Conservation (phyloP, 2,329 filamentous ascomycete genomes). For the Neonectria neomacrospora region DNA sequence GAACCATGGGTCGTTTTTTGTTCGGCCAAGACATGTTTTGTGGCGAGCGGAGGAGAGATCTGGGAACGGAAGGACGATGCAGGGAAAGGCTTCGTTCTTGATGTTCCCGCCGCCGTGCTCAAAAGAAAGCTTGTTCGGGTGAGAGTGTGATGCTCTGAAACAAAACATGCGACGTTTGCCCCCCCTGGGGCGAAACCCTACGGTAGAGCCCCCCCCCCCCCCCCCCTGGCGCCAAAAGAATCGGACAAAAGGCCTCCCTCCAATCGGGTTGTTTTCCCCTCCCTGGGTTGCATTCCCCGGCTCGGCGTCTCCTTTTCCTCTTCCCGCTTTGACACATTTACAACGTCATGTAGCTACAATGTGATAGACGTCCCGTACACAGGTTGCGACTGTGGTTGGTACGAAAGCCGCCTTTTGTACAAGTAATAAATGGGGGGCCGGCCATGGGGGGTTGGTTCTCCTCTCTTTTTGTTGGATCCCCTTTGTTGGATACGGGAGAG, state of each 20-base stretch:
- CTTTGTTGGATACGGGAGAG: background rate
- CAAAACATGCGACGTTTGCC: background rate
- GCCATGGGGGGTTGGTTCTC: no score
- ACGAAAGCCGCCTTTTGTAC: background rate
- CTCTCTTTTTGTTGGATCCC: background rate
- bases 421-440: no score
- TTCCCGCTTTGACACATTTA: background rate
- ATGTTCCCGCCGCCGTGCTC: background rate
- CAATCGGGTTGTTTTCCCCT: conserved; percentile 15
- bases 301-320: no score
- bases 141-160: background rate
- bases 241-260: conserved; percentile 10
- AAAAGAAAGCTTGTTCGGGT: no score
- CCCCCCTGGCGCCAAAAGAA: background rate
- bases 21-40: background rate
- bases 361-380: background rate
- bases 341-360: background rate
- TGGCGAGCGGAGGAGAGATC: no score
- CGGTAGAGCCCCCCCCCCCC: no score
- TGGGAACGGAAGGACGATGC: no score
- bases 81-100: background rate
- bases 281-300: no score
- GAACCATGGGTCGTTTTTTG: background rate
- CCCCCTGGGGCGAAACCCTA: background rate
- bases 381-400: background rate